Percentiles rank a stretch among this genome's conserved stretches.
Conservation (phyloP, 1,284 basidiomycete genomes). For the Nidula niveotomentosa region DNA sequence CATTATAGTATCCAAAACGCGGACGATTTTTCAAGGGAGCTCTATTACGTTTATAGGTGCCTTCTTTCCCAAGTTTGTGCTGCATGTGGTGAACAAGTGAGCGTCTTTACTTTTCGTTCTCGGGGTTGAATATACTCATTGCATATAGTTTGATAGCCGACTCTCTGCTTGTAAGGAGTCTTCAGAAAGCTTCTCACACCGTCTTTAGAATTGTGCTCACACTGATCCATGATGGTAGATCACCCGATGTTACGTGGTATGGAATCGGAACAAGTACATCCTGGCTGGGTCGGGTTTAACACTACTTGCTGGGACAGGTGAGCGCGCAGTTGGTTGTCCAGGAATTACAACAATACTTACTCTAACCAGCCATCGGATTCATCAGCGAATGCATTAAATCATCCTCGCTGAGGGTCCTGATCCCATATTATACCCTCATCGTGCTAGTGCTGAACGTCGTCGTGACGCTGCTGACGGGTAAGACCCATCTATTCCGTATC, state of each 20-base stretch:
- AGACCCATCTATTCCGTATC: not conserved
- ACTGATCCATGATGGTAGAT: slow-evolving; percentile 8
- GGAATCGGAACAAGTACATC: slow-evolving; percentile 13
- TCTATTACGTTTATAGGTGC: slow-evolving; percentile 8
- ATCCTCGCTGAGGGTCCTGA: slow-evolving; percentile 10
- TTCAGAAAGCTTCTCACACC: not conserved
- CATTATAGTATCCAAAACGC: slow-evolving; percentile 8
- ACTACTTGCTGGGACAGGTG: slow-evolving; percentile 15
- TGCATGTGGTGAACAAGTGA: slow-evolving; percentile 19
- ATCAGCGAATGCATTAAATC: slow-evolving; percentile 16
- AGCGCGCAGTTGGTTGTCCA: not conserved
- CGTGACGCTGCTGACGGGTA: slow-evolving; percentile 16
- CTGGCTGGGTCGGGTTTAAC: slow-evolving; percentile 5
- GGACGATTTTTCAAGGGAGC: slow-evolving; percentile 6
- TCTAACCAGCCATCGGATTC: slow-evolving; percentile 14
- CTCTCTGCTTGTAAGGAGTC: slow-evolving; percentile 11
- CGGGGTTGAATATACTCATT: not conserved
- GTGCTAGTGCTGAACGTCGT: slow-evolving; percentile 13
- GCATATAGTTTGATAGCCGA: slow-evolving; percentile 16
- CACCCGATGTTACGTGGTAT: slow-evolving; percentile 19
- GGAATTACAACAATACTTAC: not conserved
- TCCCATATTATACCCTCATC: slow-evolving; percentile 13
- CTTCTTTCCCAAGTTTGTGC: slow-evolving; percentile 18
- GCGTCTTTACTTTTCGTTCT: not conserved
- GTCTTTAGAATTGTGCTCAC: not conserved